Percentiles rank a stretch among this genome's conserved stretches.
These are phyloP conservation scores for Zygoascus hellenicus DNA, from an alignment of 1,139 yeast species.

Conservation along the genomic window DNA sequence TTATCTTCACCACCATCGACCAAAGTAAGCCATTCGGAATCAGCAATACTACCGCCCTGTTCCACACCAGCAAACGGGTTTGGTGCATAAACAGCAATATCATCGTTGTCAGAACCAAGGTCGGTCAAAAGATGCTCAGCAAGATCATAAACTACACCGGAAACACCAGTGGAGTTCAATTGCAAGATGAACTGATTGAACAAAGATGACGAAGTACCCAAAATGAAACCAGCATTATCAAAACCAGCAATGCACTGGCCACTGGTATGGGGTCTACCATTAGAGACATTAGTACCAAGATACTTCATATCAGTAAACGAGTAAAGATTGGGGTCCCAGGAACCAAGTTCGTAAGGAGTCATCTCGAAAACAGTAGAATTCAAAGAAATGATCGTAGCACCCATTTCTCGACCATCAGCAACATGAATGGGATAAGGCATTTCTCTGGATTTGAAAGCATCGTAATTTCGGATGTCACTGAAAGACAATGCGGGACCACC, in stretches of 20 bases:
- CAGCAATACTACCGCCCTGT: conserved; percentile 28
- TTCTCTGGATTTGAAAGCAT: conserved; percentile 50
- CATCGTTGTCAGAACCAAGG: conserved; percentile 39
- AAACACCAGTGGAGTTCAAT: conserved; percentile 49
- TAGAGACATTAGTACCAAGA: conserved; percentile 58
- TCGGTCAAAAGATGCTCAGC: conserved; percentile 26
- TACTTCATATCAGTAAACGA: conserved; percentile 70
- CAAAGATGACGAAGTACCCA: conserved; percentile 75
- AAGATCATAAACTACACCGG: conserved; percentile 45
- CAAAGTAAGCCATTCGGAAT: conserved; percentile 47
- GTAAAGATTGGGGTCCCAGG: conserved; percentile 80
- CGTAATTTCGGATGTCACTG: conserved; percentile 53
- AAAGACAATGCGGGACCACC: conserved; percentile 66
- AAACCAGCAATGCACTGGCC: conserved; percentile 54
- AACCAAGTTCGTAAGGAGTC: conserved; percentile 75
- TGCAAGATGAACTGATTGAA: conserved; percentile 66
- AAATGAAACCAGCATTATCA: conserved; percentile 70
- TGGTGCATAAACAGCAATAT: conserved; percentile 67
- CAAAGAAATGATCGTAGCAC: conserved; percentile 40
- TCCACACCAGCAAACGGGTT: conserved; percentile 58
- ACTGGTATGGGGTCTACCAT: conserved; percentile 42
- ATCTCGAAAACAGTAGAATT: conserved; percentile 83
- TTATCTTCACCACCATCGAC: conserved; percentile 88
- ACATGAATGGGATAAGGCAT: conserved; percentile 92
- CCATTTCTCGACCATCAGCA: conserved; percentile 79